Evolutionary conservation across 805 yeast species (phyloP).

Genomic region (Metschnikowia continentalis): DNA sequence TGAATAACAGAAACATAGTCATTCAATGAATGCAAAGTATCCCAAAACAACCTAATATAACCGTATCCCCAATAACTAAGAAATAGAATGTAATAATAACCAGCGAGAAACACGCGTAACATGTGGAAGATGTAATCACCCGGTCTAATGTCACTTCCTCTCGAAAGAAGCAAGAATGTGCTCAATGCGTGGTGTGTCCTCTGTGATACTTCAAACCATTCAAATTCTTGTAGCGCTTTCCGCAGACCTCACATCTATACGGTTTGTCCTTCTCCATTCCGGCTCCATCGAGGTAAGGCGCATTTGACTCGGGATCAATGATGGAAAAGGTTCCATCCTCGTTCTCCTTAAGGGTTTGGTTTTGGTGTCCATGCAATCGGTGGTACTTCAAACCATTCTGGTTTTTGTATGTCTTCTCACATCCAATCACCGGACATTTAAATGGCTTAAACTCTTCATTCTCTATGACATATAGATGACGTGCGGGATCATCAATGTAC

Average conservation of each 20-base stretch:
- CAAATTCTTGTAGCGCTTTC: slow-evolving; percentile 91
- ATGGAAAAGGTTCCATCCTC: slow-evolving; percentile 91
- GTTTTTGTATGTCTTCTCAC: slow-evolving; percentile 95
- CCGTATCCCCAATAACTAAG: slow-evolving; percentile 5
- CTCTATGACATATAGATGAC: slow-evolving; percentile 89
- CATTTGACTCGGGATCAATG: slow-evolving; percentile 84
- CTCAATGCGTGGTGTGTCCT: slow-evolving; percentile 93
- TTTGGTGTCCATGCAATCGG: slow-evolving; percentile 93
- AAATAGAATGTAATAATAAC: slow-evolving; percentile 4
- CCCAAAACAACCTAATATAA: slow-evolving; percentile 6
- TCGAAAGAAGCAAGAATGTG: neutral
- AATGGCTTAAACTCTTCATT: slow-evolving; percentile 90
- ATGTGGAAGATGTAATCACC: neutral
- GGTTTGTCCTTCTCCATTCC: slow-evolving; percentile 98
- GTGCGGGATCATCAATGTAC: slow-evolving; percentile 95
- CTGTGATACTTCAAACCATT: slow-evolving; percentile 96
- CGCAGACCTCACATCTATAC: slow-evolving; percentile 96
- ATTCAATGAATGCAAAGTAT: slow-evolving; percentile 3
- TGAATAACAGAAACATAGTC: slow-evolving; percentile 3
- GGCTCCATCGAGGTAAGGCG: slow-evolving; percentile 89
- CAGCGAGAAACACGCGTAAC: neutral
- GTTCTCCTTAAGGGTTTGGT: slow-evolving; percentile 84
- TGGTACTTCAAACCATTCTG: slow-evolving; percentile 97
- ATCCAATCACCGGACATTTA: slow-evolving; percentile 96
- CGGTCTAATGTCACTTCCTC: neutral